Percentiles rank a stretch among this genome's conserved stretches.
phyloP scores from a whole-genome alignment of 352 stramenopile genomes.

The Phytopythium helicoides region DNA sequence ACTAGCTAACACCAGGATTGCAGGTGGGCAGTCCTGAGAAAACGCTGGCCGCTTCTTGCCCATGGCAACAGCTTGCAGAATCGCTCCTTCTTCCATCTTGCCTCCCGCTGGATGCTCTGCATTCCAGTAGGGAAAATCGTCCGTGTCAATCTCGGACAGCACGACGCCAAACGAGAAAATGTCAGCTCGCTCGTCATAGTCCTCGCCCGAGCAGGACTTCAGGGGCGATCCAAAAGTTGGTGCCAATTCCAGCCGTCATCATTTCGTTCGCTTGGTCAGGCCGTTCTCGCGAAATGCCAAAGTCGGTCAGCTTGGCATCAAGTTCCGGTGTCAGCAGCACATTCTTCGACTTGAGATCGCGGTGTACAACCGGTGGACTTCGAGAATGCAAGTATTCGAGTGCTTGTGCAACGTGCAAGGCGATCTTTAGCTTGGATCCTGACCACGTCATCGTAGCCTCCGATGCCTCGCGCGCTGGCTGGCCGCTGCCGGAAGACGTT shows the following conservation, averaged over 20 bases:
- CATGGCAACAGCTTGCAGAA: slow-evolving; percentile 26
- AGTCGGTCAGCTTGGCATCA: slow-evolving; percentile 67
- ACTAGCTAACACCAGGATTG: slow-evolving; percentile 27
- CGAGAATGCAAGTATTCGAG: slow-evolving; percentile 50
- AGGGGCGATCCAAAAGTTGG: slow-evolving; percentile 33
- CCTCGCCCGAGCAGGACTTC: slow-evolving; percentile 24
- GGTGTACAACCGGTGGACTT: slow-evolving; percentile 36
- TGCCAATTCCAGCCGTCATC: slow-evolving; percentile 34
- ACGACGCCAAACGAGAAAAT: slow-evolving; percentile 40
- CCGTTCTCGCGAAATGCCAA: slow-evolving; percentile 45
- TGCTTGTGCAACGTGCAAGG: slow-evolving; percentile 42
- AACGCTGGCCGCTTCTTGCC: slow-evolving; percentile 30
- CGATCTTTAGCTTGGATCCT: slow-evolving; percentile 37
- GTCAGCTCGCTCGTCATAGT: slow-evolving; percentile 39
- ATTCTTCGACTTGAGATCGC: slow-evolving; percentile 42
- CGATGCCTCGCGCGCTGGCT: not conserved
- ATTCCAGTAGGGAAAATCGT: slow-evolving; percentile 37
- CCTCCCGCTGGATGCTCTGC: slow-evolving; percentile 9
- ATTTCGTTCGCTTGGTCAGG: slow-evolving; percentile 4
- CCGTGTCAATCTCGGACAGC: slow-evolving; percentile 42
- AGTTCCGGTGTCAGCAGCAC: slow-evolving; percentile 43
- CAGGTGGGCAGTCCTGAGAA: slow-evolving; percentile 18
- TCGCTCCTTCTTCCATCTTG: slow-evolving; percentile 27
- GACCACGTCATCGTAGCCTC: slow-evolving; percentile 22
- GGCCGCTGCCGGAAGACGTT: not conserved